Conservation (phyloP, 345 rosid genomes). For the Cochlearia excelsa region DNA sequence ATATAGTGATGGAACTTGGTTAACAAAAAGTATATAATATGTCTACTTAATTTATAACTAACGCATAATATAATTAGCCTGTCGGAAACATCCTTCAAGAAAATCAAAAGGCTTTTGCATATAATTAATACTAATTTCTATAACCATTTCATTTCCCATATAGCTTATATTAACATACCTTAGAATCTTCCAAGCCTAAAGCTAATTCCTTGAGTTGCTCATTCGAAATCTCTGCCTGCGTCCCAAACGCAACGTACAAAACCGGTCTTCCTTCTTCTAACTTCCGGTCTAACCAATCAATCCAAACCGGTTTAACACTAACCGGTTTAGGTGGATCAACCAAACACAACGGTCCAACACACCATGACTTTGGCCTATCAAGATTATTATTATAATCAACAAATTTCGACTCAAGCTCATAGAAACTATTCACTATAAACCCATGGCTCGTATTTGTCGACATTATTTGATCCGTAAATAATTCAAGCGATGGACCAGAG, state of each 20-base stretch:
- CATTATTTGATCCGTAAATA: conserved; percentile 3
- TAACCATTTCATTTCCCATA: too few species aligned
- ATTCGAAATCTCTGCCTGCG: conserved; percentile 58
- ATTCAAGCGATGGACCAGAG: conserved; percentile 19
- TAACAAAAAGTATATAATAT: too few species aligned
- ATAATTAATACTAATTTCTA: too few species aligned
- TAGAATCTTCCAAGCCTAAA: conserved; percentile 54
- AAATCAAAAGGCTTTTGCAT: too few species aligned
- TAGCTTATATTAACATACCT: conserved; percentile 16
- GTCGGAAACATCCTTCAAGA: too few species aligned
- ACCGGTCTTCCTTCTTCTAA: conserved; percentile 46
- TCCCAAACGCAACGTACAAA: conserved; percentile 75
- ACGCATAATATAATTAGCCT: too few species aligned
- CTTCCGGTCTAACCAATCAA: conserved; percentile 60
- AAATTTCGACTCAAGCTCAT: conserved; percentile 62
- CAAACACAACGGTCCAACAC: conserved; percentile 64
- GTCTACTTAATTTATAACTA: too few species aligned
- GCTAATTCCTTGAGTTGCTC: conserved; percentile 56
- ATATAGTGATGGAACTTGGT: too few species aligned
- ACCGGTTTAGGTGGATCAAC: conserved; percentile 21
- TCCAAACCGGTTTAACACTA: conserved; percentile 46
- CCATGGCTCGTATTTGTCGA: conserved; percentile 44
- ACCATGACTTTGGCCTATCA: conserved; percentile 32
- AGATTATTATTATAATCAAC: conserved; percentile 32
- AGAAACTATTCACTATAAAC: conserved; percentile 47